Evolutionary conservation across 1,284 basidiomycete species (phyloP), one percentile per base, ranked within the genome.

Genomic region (Apiotrichum sp.): DNA sequence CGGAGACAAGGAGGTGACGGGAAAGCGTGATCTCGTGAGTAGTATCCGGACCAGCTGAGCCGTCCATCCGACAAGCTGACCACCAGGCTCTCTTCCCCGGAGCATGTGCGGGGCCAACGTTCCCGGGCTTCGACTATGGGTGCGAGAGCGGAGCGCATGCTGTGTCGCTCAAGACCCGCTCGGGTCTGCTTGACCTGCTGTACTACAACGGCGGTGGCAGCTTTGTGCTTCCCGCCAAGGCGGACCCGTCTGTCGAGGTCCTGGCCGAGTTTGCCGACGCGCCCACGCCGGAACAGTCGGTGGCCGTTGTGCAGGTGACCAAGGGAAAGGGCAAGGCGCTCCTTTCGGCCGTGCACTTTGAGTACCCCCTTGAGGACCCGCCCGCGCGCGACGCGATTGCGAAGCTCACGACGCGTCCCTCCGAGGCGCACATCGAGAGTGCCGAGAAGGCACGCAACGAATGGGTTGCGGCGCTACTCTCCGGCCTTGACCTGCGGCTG

Each of bases 301-400:
- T 82, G 16, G 85, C 85, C 1, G 84, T 78, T 0, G 77, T 86
- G 4, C 69, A 76, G 4, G 81, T 78, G 43, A 66, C 63, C 0
- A 75, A 84, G n/a, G 83, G 82, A 0, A 66, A 71, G 22, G 88
- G 88, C 2, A 79, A 75, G 32, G 81, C 83, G 0, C 69, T 83
- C 1, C 74, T 89, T 6, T 86, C 83, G 79, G 80, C 81, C 3
- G 78, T 83, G 0, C 85, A 83, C 64, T 78, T 86, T 22, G 88
- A 89, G 67, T 83, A 83, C 63, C 78, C 84, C 3, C 66, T 82
- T 39, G 67, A 76, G 52, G 72, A 75, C 49, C 78, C 80, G 34
- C 78, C 78, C 8, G 77, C 76, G 4, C 62, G 73, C n/a, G 68
- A 77, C 16, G 72, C 77, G 4, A 74, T 78, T 6, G 55, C 59